Percentiles rank a stretch among this genome's conserved stretches.
phyloP scores from a whole-genome alignment of 176 grass and related monocot species.

The Triticum urartu region DNA sequence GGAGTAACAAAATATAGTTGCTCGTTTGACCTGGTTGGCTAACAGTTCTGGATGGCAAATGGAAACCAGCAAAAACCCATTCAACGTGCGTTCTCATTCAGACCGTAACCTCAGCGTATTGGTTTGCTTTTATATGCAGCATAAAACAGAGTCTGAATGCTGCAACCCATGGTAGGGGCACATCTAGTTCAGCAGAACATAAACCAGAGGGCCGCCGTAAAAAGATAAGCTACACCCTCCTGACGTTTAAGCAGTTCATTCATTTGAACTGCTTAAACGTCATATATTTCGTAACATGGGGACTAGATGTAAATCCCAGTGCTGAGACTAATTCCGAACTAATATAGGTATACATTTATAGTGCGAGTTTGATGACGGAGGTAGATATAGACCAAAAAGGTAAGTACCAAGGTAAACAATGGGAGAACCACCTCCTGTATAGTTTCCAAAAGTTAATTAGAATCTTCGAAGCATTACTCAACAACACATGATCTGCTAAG shows the following conservation, averaged over 20 bases:
- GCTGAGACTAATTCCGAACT: slow-evolving; percentile 49
- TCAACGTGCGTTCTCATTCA: not conserved
- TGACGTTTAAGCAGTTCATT: no score
- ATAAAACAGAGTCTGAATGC: not conserved
- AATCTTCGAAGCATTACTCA: slow-evolving; percentile 33
- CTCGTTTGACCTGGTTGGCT: not conserved
- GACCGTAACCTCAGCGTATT: slow-evolving; percentile 6
- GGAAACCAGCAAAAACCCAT: not conserved
- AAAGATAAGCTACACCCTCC: slow-evolving; percentile 16
- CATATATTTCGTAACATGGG: no score
- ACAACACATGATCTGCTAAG: slow-evolving; percentile 27
- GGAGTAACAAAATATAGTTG: not conserved
- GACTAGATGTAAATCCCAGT: slow-evolving; percentile 36
- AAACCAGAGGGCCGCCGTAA: not conserved
- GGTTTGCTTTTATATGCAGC: not conserved
- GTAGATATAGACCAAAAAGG: slow-evolving; percentile 32
- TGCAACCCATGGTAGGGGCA: slow-evolving; percentile 4
- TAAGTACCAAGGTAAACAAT: slow-evolving; percentile 29
- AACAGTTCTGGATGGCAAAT: not conserved
- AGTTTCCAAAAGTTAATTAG: slow-evolving; percentile 56
- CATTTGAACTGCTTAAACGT: no score
- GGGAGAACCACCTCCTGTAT: slow-evolving; percentile 47
- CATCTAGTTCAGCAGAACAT: slow-evolving; percentile 29
- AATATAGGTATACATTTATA: slow-evolving; percentile 65
- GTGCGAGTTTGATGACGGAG: slow-evolving; percentile 31